These are phyloP conservation scores for Isochrysis galbana DNA, from an alignment of 78 protist species.

Conservation along the genomic window DNA sequence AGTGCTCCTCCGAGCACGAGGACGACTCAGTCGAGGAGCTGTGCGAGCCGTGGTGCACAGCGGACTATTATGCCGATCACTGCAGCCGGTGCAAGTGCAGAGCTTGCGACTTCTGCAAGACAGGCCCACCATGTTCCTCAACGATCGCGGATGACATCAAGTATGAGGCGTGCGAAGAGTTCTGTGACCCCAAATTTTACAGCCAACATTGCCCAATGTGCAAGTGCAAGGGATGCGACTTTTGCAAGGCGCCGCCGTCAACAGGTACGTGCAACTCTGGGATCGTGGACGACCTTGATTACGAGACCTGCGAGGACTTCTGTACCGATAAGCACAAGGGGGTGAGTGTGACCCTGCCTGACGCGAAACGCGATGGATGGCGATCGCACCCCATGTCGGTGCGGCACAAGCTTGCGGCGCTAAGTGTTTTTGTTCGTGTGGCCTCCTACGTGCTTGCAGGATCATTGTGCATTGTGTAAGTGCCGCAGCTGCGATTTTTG, in stretches of 20 bases:
- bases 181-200: not conserved
- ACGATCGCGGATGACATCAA: not conserved
- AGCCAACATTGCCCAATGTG: not conserved
- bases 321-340: not conserved
- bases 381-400: too few species aligned
- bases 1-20: not conserved
- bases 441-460: not conserved
- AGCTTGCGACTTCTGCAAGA: not conserved
- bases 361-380: too few species aligned
- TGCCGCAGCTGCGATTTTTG: not conserved
- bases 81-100: not conserved
- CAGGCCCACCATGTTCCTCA: not conserved
- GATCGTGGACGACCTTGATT: not conserved
- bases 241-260: not conserved
- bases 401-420: too few species aligned
- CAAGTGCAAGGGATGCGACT: not conserved
- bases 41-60: not conserved
- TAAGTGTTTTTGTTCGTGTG: too few species aligned
- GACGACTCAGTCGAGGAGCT: not conserved
- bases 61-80: not conserved
- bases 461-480: not conserved
- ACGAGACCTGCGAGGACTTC: not conserved
- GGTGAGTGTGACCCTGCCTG: too few species aligned
- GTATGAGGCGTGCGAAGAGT: not conserved
- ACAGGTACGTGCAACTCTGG: not conserved